Evolutionary conservation across 805 yeast genomes (phyloP), one percentile per base, ranked within the genome.

Genomic region (Metschnikowia shivogae): DNA sequence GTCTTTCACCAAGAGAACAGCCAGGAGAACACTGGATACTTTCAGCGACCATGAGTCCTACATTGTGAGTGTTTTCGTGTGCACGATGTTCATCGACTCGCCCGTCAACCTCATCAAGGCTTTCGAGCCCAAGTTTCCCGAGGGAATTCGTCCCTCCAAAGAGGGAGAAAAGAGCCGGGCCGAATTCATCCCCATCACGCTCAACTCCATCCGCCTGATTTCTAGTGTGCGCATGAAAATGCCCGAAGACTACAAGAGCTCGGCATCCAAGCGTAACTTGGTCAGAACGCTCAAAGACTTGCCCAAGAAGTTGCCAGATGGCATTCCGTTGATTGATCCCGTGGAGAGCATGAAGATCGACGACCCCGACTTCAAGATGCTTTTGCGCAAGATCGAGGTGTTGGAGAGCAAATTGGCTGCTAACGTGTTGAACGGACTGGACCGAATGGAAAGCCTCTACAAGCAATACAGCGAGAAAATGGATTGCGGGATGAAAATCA

Each of bases 311-410:
- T 84, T 89, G 59, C 89, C 95, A 9, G 93, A 88, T 61, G 97
- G 96, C 1, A 73, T 93, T 30, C 97, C 98, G n/a, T 61, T 81
- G 36, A 75, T 93, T 64, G 96, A 93, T 64, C 98, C 99, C 4
- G 72, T 93, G 32, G 84, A 81, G 49, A 88, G 86, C 61, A 93
- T 93, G 99, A 87, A 89, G 60, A 92, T 93, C 55, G 84, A 81
- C 37, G 96, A 88, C 60, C 78, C 77, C 4, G 87, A 86, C 14
- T 93, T 95, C 71, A 70, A 74, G 57, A 73, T 76, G 42, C 68
- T 95, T 42, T 60, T 86, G 46, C 78, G 82, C 55, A 92, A 93
- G 61, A 81, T 88, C 49, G 90, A 86, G 46, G 90, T 89, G 1
- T 72, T 93, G 52, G 93, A 89, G 59, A 66, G 85, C 5, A 88